Conservation (phyloP, 2,329 filamentous ascomycete species). For the Pseudopithomyces maydicus region DNA sequence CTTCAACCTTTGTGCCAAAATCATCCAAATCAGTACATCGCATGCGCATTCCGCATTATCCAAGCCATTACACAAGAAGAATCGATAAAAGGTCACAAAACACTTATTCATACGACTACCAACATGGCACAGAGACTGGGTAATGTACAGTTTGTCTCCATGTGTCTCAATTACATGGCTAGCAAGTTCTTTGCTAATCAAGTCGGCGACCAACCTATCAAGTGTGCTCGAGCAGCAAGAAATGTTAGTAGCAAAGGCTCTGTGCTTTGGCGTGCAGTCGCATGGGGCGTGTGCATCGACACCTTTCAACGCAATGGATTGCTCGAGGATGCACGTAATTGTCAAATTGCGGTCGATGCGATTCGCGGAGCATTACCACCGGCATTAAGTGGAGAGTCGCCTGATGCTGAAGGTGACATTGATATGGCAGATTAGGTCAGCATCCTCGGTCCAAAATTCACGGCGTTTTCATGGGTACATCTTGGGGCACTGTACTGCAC, state of each 20-base stretch:
- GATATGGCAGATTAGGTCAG: conserved; percentile 8
- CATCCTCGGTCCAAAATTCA: not conserved
- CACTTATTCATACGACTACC: conserved; percentile 65
- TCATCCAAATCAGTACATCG: conserved; percentile 76
- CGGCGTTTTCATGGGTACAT: conserved; percentile 1
- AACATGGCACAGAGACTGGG: conserved; percentile 66
- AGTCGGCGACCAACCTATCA: conserved; percentile 66
- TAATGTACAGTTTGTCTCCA: conserved; percentile 81
- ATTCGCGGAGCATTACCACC: conserved; percentile 29
- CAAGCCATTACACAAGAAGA: conserved; percentile 67
- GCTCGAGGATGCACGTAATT: conserved; percentile 29
- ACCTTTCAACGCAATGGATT: conserved; percentile 35
- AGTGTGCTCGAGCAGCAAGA: conserved; percentile 47
- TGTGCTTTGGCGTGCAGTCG: conserved; percentile 38
- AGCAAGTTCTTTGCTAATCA: conserved; percentile 80
- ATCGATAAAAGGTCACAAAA: conserved; percentile 77
- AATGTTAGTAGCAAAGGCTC: conserved; percentile 30
- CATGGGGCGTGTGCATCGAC: conserved; percentile 35
- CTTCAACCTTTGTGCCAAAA: conserved; percentile 70
- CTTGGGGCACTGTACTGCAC: not conserved
- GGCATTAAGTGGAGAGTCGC: conserved; percentile 22
- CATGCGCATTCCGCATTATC: conserved; percentile 77
- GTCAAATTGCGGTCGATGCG: conserved; percentile 24
- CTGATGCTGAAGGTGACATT: conserved; percentile 29
- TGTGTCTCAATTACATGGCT: conserved; percentile 85